Conservation (phyloP, 305 asterid species). For the Fraxinus paxiana region DNA sequence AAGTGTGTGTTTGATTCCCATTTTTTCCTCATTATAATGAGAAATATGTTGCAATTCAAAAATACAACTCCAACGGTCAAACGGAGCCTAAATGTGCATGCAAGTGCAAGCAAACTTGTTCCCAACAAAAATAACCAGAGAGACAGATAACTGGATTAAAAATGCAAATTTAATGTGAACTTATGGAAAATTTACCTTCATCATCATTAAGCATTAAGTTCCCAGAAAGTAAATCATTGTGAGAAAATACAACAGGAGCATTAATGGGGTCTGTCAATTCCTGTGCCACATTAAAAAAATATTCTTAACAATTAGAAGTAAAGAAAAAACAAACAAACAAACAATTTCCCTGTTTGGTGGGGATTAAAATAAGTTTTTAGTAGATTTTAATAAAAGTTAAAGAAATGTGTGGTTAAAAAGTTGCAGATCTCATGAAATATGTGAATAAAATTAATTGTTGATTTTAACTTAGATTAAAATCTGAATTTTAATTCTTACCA, state of each 20-base stretch:
- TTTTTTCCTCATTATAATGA: too few species aligned
- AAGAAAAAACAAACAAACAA: conserved; percentile 1
- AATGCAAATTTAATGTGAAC: conserved; percentile 9
- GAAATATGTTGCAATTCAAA: too few species aligned
- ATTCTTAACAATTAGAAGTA: conserved; percentile 5
- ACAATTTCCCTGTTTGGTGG: background rate
- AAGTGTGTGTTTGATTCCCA: too few species aligned
- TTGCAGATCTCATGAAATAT: background rate
- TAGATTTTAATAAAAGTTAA: background rate
- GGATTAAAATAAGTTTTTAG: background rate
- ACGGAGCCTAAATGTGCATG: background rate
- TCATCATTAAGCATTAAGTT: conserved; percentile 86
- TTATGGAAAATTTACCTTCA: conserved; percentile 51
- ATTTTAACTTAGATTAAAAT: background rate
- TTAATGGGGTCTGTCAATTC: conserved; percentile 63
- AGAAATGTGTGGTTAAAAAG: background rate
- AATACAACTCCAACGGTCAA: too few species aligned
- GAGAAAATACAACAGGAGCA: conserved; percentile 74
- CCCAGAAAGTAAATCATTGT: conserved; percentile 89
- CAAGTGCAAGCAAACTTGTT: background rate
- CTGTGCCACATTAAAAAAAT: conserved; percentile 45
- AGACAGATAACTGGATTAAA: background rate
- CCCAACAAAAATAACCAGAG: background rate
- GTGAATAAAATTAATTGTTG: background rate
- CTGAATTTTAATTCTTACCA: background rate